Evolutionary conservation across 495 filamentous ascomycete genomes (phyloP).

Genomic region (Hamigera avellanea): DNA sequence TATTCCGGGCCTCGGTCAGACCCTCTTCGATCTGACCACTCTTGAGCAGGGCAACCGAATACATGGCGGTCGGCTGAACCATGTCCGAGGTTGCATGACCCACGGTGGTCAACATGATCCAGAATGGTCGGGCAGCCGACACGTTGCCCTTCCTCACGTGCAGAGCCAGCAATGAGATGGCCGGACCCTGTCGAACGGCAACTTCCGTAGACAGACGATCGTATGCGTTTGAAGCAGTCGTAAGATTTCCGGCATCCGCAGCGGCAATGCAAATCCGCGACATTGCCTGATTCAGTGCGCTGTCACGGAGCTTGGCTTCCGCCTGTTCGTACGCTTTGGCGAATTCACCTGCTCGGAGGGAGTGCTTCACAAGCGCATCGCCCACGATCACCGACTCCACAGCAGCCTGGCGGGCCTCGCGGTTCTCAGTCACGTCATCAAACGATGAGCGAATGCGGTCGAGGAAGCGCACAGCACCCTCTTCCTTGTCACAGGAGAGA

Average conservation of each 20-base stretch:
- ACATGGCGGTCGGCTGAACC: conserved; percentile 80
- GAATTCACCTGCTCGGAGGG: conserved; percentile 50
- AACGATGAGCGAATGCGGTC: conserved; percentile 56
- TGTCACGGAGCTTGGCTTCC: conserved; percentile 37
- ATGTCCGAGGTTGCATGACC: conserved; percentile 51
- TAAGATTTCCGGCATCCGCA: conserved; percentile 66
- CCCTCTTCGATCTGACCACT: conserved; percentile 69
- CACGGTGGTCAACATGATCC: conserved; percentile 54
- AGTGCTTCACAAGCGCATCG: conserved; percentile 63
- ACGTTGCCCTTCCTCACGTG: conserved; percentile 72
- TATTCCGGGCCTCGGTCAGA: conserved; percentile 61
- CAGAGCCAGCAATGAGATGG: conserved; percentile 78
- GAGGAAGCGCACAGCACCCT: conserved; percentile 73
- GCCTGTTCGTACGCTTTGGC: conserved; percentile 54
- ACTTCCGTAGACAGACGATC: conserved; percentile 38
- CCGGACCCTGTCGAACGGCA: conserved; percentile 43
- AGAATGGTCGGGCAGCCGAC: conserved; percentile 60
- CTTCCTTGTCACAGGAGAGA: conserved; percentile 60
- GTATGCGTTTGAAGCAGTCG: conserved; percentile 58
- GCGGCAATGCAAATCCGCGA: conserved; percentile 51
- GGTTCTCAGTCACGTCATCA: conserved; percentile 43
- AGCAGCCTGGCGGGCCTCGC: conserved; percentile 34
- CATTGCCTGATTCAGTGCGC: conserved; percentile 41
- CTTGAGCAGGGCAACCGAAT: conserved; percentile 68
- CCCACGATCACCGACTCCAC: conserved; percentile 60